Evolutionary conservation across 345 rosid genomes (phyloP), one percentile per base, ranked within the genome.

Genomic region (Salix dunnii): DNA sequence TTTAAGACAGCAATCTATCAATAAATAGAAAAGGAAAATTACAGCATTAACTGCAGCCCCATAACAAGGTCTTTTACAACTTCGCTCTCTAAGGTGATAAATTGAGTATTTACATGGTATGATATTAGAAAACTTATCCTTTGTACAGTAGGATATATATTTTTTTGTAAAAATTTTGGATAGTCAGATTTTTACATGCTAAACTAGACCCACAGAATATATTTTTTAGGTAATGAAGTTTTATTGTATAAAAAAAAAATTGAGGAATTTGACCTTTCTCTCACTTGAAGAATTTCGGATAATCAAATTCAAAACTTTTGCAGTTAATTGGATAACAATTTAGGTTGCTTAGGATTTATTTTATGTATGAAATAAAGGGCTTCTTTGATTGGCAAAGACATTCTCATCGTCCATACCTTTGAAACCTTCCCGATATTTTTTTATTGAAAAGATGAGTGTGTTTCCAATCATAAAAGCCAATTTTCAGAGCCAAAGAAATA

Each of bases 101-200:
- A n/a, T n/a, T n/a, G n/a, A n/a, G n/a, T n/a, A n/a, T n/a, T n/a
- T n/a, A n/a, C n/a, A n/a, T n/a, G n/a, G n/a, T n/a, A n/a, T n/a
- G n/a, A n/a, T n/a, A n/a, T n/a, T n/a, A n/a, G n/a, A n/a, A n/a
- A n/a, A n/a, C n/a, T n/a, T n/a, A n/a, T n/a, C n/a, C n/a, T n/a
- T n/a, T n/a, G n/a, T n/a, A n/a, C n/a, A n/a, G n/a, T n/a, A n/a
- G n/a, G n/a, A n/a, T n/a, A n/a, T n/a, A n/a, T n/a, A n/a, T n/a
- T n/a, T n/a, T n/a, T n/a, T 4, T 33, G 2, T 33, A 33, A 33
- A 0, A 33, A 4, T 33, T 0, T 33, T 0, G 35, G 5, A 33
- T 33, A 33, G 35, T 33, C 6, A 1, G 35, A 2, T 5, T 33
- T 33, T 2, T 33, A 33, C 35, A 5, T 6, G 5, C 1, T 33